Evolutionary conservation across 129 eudicot genomes (phyloP), one percentile per base, ranked within the genome.

Genomic region (Deinandra increscens): DNA sequence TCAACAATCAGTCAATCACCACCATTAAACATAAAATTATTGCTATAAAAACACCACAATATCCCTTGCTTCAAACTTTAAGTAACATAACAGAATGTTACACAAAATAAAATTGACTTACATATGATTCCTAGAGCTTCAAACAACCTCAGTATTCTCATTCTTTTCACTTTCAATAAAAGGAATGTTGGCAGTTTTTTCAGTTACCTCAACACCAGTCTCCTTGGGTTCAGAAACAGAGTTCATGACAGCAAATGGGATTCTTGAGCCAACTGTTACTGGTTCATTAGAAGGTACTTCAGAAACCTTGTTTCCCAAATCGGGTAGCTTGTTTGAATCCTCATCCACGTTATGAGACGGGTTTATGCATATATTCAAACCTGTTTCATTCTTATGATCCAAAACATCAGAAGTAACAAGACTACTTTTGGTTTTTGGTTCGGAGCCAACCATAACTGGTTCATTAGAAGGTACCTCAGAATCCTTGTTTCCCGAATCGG

Each of bases 241-340:
- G 51, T 83, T 81, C 78, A 76, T 81, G 19, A 62, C 50, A 61
- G 86, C 80, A 75, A 85, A 72, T 59, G 85, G 81, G 14, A 72
- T 49, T 37, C 80, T 83, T 66, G 71, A 50, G 48, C 59, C 41
- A 70, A 62, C 72, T 61, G 80, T 22, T 48, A 43, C 5, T 23
- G 53, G 4, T 60, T 55, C 48, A 9, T 55, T 44, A 20, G 17
- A 64, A n/a, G 17, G 31, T 14, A 48, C 60, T 64, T 69, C 70
- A 0, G 54, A 41, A 10, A 12, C 48, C 1, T 58, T 46, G 59
- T 54, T 41, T 34, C 48, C 26, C 1, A 37, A 44, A 60, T 60
- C 20, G 19, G 42, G 41, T 45, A 9, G 44, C 9, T 46, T 60
- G 38, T 70, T 60, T 23, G 34, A 0, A 19, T 10, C 34, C 5